phyloP scores from a whole-genome alignment of 306 rosid genomes.

The Biancaea sappan region DNA sequence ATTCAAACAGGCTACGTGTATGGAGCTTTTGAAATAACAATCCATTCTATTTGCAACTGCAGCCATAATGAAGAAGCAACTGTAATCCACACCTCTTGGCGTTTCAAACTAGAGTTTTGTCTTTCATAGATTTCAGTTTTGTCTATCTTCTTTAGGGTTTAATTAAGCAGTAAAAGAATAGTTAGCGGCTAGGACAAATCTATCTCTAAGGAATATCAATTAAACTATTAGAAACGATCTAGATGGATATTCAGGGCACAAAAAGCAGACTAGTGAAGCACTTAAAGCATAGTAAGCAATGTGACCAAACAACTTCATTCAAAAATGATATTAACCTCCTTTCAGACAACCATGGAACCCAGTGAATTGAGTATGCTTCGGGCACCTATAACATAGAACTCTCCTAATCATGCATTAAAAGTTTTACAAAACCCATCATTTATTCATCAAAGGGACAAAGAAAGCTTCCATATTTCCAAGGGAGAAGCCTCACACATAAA shows the following conservation, averaged over 20 bases:
- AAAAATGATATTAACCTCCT: neutral
- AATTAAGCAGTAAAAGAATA: neutral
- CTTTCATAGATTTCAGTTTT: neutral
- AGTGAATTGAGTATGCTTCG: no score
- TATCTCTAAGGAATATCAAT: neutral
- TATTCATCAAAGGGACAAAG: neutral
- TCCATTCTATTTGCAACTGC: neutral
- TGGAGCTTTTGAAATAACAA: no score
- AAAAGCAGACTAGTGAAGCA: conserved; percentile 13
- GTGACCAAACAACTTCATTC: neutral
- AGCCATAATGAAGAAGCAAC: neutral
- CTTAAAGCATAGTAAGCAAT: neutral
- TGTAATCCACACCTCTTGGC: neutral
- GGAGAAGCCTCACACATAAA: neutral
- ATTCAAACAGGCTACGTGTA: neutral
- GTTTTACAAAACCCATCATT: conserved; percentile 2
- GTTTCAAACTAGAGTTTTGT: neutral
- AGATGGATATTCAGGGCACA: neutral
- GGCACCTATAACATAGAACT: neutral
- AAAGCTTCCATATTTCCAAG: conserved; percentile 4
- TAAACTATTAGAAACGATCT: neutral
- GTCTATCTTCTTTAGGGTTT: neutral
- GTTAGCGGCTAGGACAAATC: neutral
- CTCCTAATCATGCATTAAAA: neutral
- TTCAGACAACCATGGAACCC: neutral